Evolutionary conservation across 2,329 filamentous ascomycete genomes (phyloP).

Genomic region (Didymella exigua): DNA sequence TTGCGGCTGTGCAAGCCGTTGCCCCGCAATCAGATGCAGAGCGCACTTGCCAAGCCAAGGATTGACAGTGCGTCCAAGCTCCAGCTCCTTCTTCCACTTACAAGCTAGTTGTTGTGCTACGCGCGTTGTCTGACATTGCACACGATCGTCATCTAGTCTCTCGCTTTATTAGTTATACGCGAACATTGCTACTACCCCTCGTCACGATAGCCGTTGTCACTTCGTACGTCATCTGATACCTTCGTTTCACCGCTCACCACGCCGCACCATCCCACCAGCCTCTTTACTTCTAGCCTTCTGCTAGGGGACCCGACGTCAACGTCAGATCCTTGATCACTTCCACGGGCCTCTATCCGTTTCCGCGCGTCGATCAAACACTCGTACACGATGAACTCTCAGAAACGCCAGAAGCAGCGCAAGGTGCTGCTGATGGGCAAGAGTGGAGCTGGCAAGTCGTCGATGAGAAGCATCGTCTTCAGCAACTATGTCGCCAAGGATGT

Average conservation of each 20-base stretch:
- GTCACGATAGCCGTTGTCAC: slow-evolving; percentile 4
- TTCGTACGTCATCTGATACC: slow-evolving; percentile 14
- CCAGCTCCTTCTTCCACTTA: slow-evolving; percentile 7
- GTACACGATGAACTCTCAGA: slow-evolving; percentile 45
- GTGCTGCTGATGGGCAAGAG: slow-evolving; percentile 79
- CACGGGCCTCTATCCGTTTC: not conserved
- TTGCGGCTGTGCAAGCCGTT: slow-evolving; percentile 12
- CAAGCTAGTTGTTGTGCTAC: slow-evolving; percentile 7
- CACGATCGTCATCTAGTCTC: not conserved
- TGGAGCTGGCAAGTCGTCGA: slow-evolving; percentile 95
- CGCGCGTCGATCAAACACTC: not conserved
- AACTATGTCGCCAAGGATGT: slow-evolving; percentile 99
- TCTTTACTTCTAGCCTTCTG: not conserved
- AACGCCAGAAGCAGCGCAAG: slow-evolving; percentile 60
- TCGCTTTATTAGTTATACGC: not conserved
- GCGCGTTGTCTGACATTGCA: not conserved
- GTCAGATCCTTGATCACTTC: not conserved
- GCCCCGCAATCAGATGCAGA: slow-evolving; percentile 9
- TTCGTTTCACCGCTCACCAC: slow-evolving; percentile 1
- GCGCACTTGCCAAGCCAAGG: slow-evolving; percentile 4
- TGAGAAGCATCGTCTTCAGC: slow-evolving; percentile 98
- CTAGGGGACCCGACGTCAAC: not conserved
- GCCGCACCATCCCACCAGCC: not conserved
- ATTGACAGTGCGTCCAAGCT: slow-evolving; percentile 17
- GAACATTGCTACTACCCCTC: not conserved